phyloP scores from a whole-genome alignment of 768 basidiomycete species.

The Termitomyces sp. region DNA sequence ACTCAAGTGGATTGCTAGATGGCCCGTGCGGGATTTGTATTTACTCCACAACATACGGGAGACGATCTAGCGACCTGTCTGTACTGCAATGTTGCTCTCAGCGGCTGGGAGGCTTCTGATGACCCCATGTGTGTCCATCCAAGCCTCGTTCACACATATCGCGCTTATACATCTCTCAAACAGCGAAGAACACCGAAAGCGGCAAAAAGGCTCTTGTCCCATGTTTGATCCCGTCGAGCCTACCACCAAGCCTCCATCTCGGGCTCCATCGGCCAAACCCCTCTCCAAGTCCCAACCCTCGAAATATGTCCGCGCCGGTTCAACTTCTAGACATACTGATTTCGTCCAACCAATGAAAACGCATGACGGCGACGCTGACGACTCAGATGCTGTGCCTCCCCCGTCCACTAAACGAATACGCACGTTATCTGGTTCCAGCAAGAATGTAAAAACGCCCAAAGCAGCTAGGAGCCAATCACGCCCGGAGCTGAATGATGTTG shows the following conservation, averaged over 20 bases:
- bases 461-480: slow-evolving; percentile 13
- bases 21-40: slow-evolving; percentile 87
- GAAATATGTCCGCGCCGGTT: slow-evolving; percentile 25
- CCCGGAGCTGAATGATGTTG: slow-evolving; percentile 12
- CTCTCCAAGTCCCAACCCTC: slow-evolving; percentile 21
- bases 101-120: slow-evolving; percentile 86
- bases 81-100: slow-evolving; percentile 76
- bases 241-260: slow-evolving; percentile 21
- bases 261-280: slow-evolving; percentile 23
- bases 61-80: slow-evolving; percentile 86
- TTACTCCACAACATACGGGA: slow-evolving; percentile 58
- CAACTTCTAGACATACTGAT: slow-evolving; percentile 28
- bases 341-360: slow-evolving; percentile 35
- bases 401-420: slow-evolving; percentile 16
- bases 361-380: slow-evolving; percentile 31
- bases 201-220: slow-evolving; percentile 40
- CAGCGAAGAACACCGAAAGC: slow-evolving; percentile 75
- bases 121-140: slow-evolving; percentile 72
- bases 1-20: slow-evolving; percentile 47
- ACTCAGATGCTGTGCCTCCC: slow-evolving; percentile 12
- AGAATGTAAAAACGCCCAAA: slow-evolving; percentile 15
- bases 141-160: slow-evolving; percentile 5
- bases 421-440: background rate
- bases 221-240: slow-evolving; percentile 30
- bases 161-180: slow-evolving; percentile 1